Evolutionary conservation across 2,329 filamentous ascomycete species (phyloP), one percentile per base, ranked within the genome.

Genomic region (Fusarium concolor): DNA sequence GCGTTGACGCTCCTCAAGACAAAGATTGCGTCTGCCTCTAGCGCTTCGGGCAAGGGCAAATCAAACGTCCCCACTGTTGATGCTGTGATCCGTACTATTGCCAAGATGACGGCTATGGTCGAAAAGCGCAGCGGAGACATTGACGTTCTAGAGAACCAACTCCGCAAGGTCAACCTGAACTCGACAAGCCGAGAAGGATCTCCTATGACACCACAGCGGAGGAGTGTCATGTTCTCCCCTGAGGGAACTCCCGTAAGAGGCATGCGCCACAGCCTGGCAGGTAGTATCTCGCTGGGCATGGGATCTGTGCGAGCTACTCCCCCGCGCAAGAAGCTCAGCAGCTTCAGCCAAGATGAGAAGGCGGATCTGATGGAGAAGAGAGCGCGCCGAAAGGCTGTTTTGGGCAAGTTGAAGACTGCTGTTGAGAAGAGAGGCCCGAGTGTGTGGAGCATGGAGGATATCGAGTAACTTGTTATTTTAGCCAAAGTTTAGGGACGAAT

Each of bases 71-170:
- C 96, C 0, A 97, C 94, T 0, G 92, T 97, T 11, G 96, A 97
- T 72, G 93, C 93, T 1, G 92, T 99, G 20, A 90, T 94, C 71
- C 92, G 92, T 62, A 99, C 96, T 2, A 97, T 99, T 69, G 84
- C 85, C 59, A 97, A 96, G 76, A 94, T 99, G 91, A 97, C 94
- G 33, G 87, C 84, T 62, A 95, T 97, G 90, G 92, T 92, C 0
- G 93, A 98, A 83, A 93, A 93, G 80, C 92, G 93, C 76, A 96
- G 92, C 75, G 92, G 91, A 59, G 95, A 98, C 73, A 89, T 99
- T 52, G 93, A 97, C 76, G 88, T 97, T 9, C 85, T 98, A 31
- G 96, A 98, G 80, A 88, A 90, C 46, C 92, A 97, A 76, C 88
- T 99, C 81, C 89, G 91, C 61, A 92, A 89, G 76, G 79, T 96